phyloP scores from a whole-genome alignment of 495 filamentous ascomycete genomes.

The Talaromyces borbonicus region DNA sequence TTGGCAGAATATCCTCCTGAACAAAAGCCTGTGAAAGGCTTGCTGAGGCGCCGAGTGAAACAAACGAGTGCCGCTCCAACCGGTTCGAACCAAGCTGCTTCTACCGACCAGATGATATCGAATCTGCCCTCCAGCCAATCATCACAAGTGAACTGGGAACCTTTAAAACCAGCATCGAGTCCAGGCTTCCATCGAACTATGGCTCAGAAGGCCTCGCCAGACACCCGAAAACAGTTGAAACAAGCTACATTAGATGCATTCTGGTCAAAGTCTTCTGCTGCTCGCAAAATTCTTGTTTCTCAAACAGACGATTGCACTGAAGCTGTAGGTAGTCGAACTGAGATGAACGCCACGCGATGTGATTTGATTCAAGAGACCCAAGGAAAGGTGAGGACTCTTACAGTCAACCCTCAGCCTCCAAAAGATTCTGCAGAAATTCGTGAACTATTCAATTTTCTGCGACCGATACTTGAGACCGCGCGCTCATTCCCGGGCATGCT shows the following conservation, averaged over 20 bases:
- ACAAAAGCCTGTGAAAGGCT: not conserved
- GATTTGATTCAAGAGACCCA: too few relatives aligned
- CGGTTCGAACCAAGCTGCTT: too few relatives aligned
- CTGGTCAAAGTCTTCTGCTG: constrained; percentile 11
- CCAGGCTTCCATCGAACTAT: constrained; percentile 15
- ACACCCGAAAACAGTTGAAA: constrained; percentile 9
- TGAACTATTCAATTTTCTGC: constrained; percentile 14
- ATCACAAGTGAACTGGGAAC: too few relatives aligned
- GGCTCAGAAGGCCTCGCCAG: constrained; percentile 15
- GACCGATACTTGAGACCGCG: constrained; percentile 18
- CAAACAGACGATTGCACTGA: too few relatives aligned
- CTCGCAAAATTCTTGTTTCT: constrained; percentile 4
- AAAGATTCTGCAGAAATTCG: constrained; percentile 7
- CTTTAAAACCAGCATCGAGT: not conserved
- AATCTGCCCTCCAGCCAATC: not conserved
- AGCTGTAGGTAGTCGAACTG: too few relatives aligned
- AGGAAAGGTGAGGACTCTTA: not conserved
- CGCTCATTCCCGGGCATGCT: constrained; percentile 21
- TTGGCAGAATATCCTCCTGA: not conserved
- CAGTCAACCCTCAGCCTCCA: not conserved
- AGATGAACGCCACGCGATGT: too few relatives aligned
- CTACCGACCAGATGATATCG: too few relatives aligned
- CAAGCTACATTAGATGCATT: constrained; percentile 21
- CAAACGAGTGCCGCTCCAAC: too few relatives aligned
- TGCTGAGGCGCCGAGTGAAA: not conserved